A percentile compares a stretch with the other conserved stretches of the same genome.
These are phyloP conservation scores for Trichoderma parareesei DNA, from an alignment of 495 filamentous ascomycete species.

Conservation along the genomic window DNA sequence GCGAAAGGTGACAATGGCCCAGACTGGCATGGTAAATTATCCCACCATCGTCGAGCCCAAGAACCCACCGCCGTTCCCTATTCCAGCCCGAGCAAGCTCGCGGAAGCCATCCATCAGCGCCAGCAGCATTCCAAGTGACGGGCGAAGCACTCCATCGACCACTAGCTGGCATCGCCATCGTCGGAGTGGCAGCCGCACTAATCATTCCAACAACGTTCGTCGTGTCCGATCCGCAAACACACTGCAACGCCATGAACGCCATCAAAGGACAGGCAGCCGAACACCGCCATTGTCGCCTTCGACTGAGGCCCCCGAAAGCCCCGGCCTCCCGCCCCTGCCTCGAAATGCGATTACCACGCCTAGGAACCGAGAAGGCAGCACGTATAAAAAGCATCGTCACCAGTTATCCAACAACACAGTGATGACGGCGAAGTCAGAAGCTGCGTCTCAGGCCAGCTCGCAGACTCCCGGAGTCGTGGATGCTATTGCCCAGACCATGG, in stretches of 20 bases:
- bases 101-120: slow-evolving; percentile 60
- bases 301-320: slow-evolving; percentile 59
- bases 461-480: slow-evolving; percentile 85
- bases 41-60: slow-evolving; percentile 61
- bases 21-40: slow-evolving; percentile 67
- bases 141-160: slow-evolving; percentile 66
- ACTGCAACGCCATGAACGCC: slow-evolving; percentile 44
- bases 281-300: slow-evolving; percentile 61
- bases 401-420: slow-evolving; percentile 47
- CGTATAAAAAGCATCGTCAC: slow-evolving; percentile 36
- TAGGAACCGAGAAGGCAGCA: slow-evolving; percentile 27
- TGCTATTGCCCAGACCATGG: slow-evolving; percentile 96
- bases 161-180: slow-evolving; percentile 30
- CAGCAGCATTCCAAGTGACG: slow-evolving; percentile 62
- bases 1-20: slow-evolving; percentile 61
- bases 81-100: slow-evolving; percentile 83
- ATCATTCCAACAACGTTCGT: slow-evolving; percentile 54
- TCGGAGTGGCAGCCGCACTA: slow-evolving; percentile 19
- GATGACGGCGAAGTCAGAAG: slow-evolving; percentile 40
- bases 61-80: slow-evolving; percentile 70
- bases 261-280: slow-evolving; percentile 44
- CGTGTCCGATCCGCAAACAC: slow-evolving; percentile 76
- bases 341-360: slow-evolving; percentile 63
- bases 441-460: slow-evolving; percentile 48
- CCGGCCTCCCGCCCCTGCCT: slow-evolving; percentile 63